phyloP scores from a whole-genome alignment of 805 yeast species.

The Groenewaldozyma tartarivorans region DNA sequence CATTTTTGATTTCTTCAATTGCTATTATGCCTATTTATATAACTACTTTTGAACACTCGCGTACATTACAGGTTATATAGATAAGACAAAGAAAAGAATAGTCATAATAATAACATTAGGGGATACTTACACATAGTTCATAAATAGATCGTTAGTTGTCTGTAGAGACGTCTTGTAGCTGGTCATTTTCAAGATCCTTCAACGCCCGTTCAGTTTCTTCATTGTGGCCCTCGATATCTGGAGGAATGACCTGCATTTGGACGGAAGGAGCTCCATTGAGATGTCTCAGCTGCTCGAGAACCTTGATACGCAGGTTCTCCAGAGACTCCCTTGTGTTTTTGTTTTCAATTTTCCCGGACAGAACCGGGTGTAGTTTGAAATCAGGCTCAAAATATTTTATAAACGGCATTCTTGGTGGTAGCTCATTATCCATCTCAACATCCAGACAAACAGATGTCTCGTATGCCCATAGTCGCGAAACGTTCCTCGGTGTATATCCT shows the following conservation, averaged over 20 bases:
- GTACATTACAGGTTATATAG: too few relatives aligned
- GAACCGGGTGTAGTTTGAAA: conserved; percentile 72
- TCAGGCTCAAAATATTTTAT: conserved; percentile 85
- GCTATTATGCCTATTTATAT: too few relatives aligned
- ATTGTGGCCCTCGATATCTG: conserved; percentile 36
- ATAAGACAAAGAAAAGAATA: too few relatives aligned
- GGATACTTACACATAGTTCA: too few relatives aligned
- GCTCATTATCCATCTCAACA: conserved; percentile 60
- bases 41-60: too few relatives aligned
- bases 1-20: too few relatives aligned
- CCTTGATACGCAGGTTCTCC: conserved; percentile 65
- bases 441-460: conserved; percentile 85
- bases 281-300: conserved; percentile 71
- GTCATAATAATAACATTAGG: too few relatives aligned
- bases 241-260: conserved; percentile 84
- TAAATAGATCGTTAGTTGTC: neutral
- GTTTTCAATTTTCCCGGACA: conserved; percentile 76
- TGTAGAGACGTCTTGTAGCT: conserved; percentile 1
- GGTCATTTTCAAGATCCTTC: conserved; percentile 23
- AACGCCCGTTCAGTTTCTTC: conserved; percentile 30
- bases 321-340: conserved; percentile 75
- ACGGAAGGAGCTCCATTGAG: conserved; percentile 92
- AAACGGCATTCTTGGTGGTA: conserved; percentile 70
- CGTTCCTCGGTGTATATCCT: conserved; percentile 96
- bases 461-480: conserved; percentile 89